Evolutionary conservation across 2,329 filamentous ascomycete species (phyloP), one percentile per base, ranked within the genome.

Genomic region (Ceratocystis harringtonii): DNA sequence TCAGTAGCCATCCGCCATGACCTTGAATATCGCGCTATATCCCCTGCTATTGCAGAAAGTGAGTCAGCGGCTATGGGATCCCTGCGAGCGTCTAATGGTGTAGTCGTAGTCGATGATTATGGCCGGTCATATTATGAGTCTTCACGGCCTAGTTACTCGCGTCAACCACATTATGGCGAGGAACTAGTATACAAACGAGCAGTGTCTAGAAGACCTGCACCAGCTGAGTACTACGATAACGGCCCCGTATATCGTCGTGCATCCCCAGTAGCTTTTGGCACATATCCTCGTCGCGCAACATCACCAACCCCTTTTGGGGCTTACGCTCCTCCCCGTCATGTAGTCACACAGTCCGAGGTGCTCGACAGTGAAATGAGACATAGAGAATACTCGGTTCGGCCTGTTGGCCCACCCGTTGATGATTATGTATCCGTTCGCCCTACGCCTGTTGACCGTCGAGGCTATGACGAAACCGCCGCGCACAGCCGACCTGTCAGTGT

Each of bases 31-130:
- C 45, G 62, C 52, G 15, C 45, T 19, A 61, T 44, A n/a, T 50
- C 61, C 28, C 55, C 62, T 7, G 43, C 44, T 32, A 19, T 66
- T n/a, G 60, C 41, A 32, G 65, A 66, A 15, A 22, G 36, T 19
- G 65, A 66, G 22, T n/a, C 32, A n/a, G 76, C 80, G 41, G 76
- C 78, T n/a, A 79, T 83, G 76, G 76, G 76, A 1, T 78, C 78
- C 60, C 78, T 78, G 70, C 74, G 78, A 62, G 78, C 82, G 5
- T 80, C 82, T 19, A 77, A 82, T 58, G 78, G 85, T 65, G 84
- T 86, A 68, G 87, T 96, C 68, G 80, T 95, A 43, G 79, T 95
- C 65, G 92, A 96, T 75, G 84, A 89, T 68, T 89, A 86, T 74
- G 91, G 91, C 50, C 89, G 89, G 72, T 85, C 90, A 72, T 96